Evolutionary conservation across 2,329 filamentous ascomycete species (phyloP), one percentile per base, ranked within the genome.

Genomic region (Talaromyces sp.): DNA sequence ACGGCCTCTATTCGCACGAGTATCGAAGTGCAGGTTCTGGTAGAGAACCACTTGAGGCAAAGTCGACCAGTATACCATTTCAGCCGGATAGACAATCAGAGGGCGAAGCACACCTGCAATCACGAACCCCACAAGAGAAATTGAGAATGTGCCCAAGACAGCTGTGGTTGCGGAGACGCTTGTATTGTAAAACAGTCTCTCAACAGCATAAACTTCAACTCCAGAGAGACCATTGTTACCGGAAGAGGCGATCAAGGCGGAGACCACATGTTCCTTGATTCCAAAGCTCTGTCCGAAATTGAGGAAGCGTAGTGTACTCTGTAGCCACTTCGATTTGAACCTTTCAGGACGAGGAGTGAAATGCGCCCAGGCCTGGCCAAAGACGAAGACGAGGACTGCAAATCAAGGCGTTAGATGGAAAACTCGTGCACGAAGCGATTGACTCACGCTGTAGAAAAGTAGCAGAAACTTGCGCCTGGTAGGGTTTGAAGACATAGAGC

Each of bases 31-130:
- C 1, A 73, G 64, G 15, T 66, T 72, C 50, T 73, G 71, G 43
- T 64, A 71, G n/a, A 72, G 64, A 1, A 68, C 66, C 0, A 73
- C 67, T 13, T 68, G 66, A 2, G 71, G 70, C 8, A 73, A 50
- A 0, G 67, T 69, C 0, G 62, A 62, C 69, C 68, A 71, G 55
- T 70, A 71, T 0, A 72, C 69, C 67, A 71, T 71, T 50, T 72
- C 68, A 9, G 65, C 63, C 3, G 67, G 70, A 25, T 71, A 69
- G 13, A 72, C 67, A 17, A 71, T 70, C 5, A 72, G 37, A 0
- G 70, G 66, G 0, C 69, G 65, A 1, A 71, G 36, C 0, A 69
- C 25, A 5, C 68, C 68, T 0, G 66, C 67, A 9, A 71, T 41
- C 3, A 67, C 67, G 41, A 69, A 70, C 2, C 69, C 69, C 36